Percentiles rank a stretch among this genome's conserved stretches.
These are phyloP conservation scores for Backusella luteola DNA, from an alignment of 192 early-diverging fungal species.

Conservation along the genomic window DNA sequence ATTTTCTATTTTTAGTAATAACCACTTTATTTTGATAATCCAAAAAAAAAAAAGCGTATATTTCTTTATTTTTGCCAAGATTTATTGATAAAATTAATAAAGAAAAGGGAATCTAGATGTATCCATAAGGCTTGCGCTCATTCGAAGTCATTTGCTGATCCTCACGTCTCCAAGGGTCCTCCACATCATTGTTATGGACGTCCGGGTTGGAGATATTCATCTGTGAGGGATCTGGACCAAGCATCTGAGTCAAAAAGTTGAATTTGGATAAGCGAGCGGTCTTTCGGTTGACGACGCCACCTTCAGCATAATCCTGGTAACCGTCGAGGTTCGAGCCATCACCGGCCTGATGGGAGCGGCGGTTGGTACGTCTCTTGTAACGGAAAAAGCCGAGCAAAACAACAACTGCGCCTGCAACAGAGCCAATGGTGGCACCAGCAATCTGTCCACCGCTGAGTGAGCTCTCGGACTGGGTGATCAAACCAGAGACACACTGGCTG, in stretches of 20 bases:
- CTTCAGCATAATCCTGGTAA: background rate
- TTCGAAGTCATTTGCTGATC: background rate
- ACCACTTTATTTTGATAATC: background rate
- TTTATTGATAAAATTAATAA: background rate
- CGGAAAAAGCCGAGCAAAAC: background rate
- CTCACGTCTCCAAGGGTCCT: background rate
- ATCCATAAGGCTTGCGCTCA: background rate
- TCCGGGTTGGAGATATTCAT: background rate
- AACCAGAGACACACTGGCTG: slow-evolving; percentile 1
- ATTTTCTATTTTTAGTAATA: background rate
- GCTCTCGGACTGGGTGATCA: too few relatives aligned
- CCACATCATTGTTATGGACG: background rate
- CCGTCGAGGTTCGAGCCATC: background rate
- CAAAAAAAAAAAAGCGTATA: background rate
- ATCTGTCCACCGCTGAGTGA: slow-evolving; percentile 16
- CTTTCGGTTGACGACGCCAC: background rate
- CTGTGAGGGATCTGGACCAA: slow-evolving; percentile 2
- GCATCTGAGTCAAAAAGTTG: slow-evolving; percentile 9
- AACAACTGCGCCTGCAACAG: slow-evolving; percentile 9
- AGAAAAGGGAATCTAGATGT: background rate
- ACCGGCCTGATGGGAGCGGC: background rate
- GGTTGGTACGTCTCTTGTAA: slow-evolving; percentile 5
- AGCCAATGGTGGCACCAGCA: slow-evolving; percentile 18
- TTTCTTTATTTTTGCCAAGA: background rate
- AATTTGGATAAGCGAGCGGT: slow-evolving; percentile 19